phyloP scores from a whole-genome alignment of 1,284 basidiomycete species.

The Trametes pubescens region DNA sequence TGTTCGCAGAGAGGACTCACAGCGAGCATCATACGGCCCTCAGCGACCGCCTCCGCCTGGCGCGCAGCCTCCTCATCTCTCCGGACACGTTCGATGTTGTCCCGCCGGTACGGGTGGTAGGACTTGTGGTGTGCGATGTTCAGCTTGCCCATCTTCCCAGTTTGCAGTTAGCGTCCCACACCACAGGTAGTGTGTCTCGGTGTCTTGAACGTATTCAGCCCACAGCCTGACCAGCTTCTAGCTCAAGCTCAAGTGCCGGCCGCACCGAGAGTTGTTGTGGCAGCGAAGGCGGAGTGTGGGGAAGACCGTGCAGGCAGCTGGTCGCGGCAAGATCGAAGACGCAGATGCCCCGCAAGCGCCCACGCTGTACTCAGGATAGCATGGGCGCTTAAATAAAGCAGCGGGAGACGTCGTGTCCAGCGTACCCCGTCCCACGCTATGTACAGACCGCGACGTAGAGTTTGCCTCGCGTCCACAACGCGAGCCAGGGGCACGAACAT shows the following conservation, averaged over 20 bases:
- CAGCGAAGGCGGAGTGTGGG: not conserved
- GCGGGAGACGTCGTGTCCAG: not conserved
- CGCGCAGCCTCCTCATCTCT: slow-evolving; percentile 84
- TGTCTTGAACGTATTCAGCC: not conserved
- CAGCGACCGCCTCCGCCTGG: slow-evolving; percentile 67
- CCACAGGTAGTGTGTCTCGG: not conserved
- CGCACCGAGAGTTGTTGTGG: not conserved
- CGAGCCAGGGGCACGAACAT: not conserved
- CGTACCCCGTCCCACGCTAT: not conserved
- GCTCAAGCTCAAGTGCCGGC: not conserved
- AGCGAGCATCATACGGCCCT: slow-evolving; percentile 75
- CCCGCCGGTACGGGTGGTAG: slow-evolving; percentile 85
- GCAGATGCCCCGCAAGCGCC: not conserved
- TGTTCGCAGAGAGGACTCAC: slow-evolving; percentile 49
- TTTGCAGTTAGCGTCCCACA: too few relatives aligned
- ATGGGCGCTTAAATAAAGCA: not conserved
- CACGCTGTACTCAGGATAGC: not conserved
- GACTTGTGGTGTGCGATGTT: slow-evolving; percentile 92
- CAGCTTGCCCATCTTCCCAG: slow-evolving; percentile 73
- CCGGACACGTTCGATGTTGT: slow-evolving; percentile 84
- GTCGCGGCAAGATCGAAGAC: slow-evolving; percentile 2
- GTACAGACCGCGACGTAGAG: not conserved
- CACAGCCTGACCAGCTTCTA: not conserved
- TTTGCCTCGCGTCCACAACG: slow-evolving; percentile 1
- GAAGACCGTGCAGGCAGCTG: not conserved